Conservation (phyloP, 2,329 filamentous ascomycete species). For the Aspergillus pseudoglaucus region DNA sequence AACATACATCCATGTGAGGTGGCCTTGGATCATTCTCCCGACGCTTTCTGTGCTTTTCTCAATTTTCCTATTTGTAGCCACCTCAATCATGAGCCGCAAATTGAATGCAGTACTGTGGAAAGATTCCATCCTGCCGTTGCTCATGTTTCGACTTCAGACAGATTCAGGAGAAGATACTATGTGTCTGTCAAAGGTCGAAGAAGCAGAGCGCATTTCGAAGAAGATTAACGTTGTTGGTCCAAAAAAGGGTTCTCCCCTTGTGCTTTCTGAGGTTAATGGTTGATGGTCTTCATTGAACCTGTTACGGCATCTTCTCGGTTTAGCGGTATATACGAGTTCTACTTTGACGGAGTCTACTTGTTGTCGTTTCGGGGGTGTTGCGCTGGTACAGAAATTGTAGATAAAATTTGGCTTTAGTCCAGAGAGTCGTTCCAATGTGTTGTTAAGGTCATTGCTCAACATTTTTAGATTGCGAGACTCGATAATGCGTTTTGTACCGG, state of each 20-base stretch:
- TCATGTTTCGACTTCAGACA: not conserved
- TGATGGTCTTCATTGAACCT: too few species aligned
- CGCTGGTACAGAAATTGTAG: too few species aligned
- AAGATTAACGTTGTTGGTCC: not conserved
- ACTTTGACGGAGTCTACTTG: too few species aligned
- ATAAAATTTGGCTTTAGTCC: too few species aligned
- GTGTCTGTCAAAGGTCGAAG: not conserved
- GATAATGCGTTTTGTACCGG: too few species aligned
- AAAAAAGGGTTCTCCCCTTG: not conserved
- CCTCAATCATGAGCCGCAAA: not conserved
- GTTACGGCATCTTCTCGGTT: too few species aligned
- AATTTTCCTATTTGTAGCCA: constrained; percentile 14
- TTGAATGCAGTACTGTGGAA: not conserved
- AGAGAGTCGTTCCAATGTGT: too few species aligned
- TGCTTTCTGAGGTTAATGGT: not conserved
- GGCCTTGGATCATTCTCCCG: constrained; percentile 26
- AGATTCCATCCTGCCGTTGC: not conserved
- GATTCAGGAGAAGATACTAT: not conserved
- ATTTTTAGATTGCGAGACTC: too few species aligned
- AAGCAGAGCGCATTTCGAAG: not conserved
- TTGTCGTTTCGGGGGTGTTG: too few species aligned
- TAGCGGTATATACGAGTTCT: too few species aligned
- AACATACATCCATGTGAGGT: constrained; percentile 23
- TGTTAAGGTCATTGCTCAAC: too few species aligned
- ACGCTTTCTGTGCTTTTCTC: constrained; percentile 12